phyloP scores from a whole-genome alignment of 2,329 filamentous ascomycete species.

The Tolypocladium nubicola region DNA sequence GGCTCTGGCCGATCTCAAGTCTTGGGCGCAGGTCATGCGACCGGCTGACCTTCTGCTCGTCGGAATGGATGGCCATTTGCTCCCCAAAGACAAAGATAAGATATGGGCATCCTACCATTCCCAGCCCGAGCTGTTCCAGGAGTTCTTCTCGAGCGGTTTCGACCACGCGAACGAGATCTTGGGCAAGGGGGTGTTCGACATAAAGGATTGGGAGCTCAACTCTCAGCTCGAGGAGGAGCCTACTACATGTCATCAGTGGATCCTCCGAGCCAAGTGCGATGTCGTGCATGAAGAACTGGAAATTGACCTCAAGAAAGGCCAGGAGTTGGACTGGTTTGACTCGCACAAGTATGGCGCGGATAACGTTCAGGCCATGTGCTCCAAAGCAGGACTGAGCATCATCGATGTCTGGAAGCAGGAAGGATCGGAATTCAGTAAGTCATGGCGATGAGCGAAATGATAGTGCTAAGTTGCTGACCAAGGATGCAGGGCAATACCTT shows the following conservation, averaged over 20 bases:
- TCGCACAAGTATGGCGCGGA: slow-evolving; percentile 29
- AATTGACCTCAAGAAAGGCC: slow-evolving; percentile 16
- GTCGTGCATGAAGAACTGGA: slow-evolving; percentile 15
- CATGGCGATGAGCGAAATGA: background rate
- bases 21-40: slow-evolving; percentile 24
- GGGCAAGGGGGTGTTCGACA: slow-evolving; percentile 21
- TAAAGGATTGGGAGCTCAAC: slow-evolving; percentile 25
- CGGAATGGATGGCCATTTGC: slow-evolving; percentile 30
- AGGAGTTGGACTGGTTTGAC: slow-evolving; percentile 32
- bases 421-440: slow-evolving; percentile 27
- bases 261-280: slow-evolving; percentile 23
- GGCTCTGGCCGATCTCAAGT: slow-evolving; percentile 22
- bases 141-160: slow-evolving; percentile 29
- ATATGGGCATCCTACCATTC: slow-evolving; percentile 30
- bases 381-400: slow-evolving; percentile 24
- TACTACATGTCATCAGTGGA: slow-evolving; percentile 29
- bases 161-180: slow-evolving; percentile 23
- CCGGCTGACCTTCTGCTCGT: slow-evolving; percentile 24
- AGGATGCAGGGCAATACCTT: slow-evolving; percentile 26
- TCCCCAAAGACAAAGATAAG: slow-evolving; percentile 20
- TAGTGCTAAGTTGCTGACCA: background rate
- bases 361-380: slow-evolving; percentile 27
- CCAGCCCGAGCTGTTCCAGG: slow-evolving; percentile 20
- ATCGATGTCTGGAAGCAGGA: slow-evolving; percentile 24
- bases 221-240: slow-evolving; percentile 24